Base-by-base conservation (phyloP, 352 stramenopile genomes). In the Phytopythium montanum region DNA sequence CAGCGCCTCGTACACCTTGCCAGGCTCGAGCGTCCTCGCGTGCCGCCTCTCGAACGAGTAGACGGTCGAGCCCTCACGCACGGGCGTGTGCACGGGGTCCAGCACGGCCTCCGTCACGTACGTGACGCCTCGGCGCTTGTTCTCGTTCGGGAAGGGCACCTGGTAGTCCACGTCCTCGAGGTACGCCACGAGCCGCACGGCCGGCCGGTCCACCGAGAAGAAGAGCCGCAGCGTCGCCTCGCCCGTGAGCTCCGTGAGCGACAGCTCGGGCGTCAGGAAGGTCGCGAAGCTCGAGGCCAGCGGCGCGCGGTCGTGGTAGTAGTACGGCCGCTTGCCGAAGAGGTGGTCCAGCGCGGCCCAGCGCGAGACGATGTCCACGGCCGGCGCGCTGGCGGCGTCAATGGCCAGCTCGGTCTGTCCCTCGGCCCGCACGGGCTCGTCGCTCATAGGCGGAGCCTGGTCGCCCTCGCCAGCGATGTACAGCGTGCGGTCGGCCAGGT, bases 61-160 rank as follows among this genome's bases (percentile, higher is more conserved):
- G 34, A 90, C 78, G n/a, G 70, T 75, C 58, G 76, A 78, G 53
- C 83, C 79, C 16, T 73, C 68, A 12, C 71, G 69, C 42, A 94
- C 69, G 0, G 81, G 76, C 60, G 75, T 65, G 69, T 94, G 85
- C 52, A 88, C 72, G 0, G 82, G 82, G 69, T 91, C 87, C 48
- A 92, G 36, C 53, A 91, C 54, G 19, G 80, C 80, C 55, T 94
- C 85, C 0, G 85, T 92, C 31, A 94, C 81, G 70, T 94, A 94
- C 62, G 85, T 94, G 53, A 88, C 64, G 21, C 85, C 85, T 16
- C 69, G 72, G 46, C 85, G 85, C 59, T 91, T 89, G 72, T 89
- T 87, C 59, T 90, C 78, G 57, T 94, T 91, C 68, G 75, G 70
- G 71, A 94, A 92, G 10, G 75, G 72, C 23, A 75, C 67, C 41